A percentile compares a stretch with the other conserved stretches of the same genome.
Conservation (phyloP, 805 yeast genomes). For the Brettanomyces custersianus region DNA sequence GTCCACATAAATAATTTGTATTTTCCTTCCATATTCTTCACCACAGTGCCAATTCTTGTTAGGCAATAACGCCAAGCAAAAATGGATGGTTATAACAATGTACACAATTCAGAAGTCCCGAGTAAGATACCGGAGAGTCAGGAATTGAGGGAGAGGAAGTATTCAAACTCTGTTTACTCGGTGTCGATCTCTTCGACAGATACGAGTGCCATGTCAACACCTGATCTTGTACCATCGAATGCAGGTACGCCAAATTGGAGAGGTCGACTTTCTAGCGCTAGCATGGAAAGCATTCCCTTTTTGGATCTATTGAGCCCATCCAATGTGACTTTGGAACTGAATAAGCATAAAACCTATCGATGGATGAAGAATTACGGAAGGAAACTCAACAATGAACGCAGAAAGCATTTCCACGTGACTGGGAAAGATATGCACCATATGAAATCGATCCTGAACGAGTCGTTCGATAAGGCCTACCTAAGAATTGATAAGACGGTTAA, state of each 20-base stretch:
- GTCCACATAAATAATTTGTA: no score
- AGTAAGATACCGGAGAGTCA: background rate
- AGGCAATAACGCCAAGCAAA: no score
- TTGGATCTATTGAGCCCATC: conserved; percentile 25
- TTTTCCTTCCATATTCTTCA: no score
- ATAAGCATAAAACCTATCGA: conserved; percentile 18
- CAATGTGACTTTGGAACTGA: conserved; percentile 11
- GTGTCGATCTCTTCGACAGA: conserved; percentile 1
- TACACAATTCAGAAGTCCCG: background rate
- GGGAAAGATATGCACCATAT: conserved; percentile 20
- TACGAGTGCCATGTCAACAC: background rate
- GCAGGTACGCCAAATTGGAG: conserved; percentile 1
- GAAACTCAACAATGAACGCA: conserved; percentile 17
- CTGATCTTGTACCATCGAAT: background rate
- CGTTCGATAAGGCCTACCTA: conserved; percentile 30
- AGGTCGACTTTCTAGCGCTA: conserved; percentile 9
- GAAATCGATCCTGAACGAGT: conserved; percentile 14
- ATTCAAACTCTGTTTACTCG: background rate
- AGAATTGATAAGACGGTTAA: conserved; percentile 28
- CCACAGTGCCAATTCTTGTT: no score
- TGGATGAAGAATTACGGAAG: conserved; percentile 19
- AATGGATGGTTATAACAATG: no score
- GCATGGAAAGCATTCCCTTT: conserved; percentile 20
- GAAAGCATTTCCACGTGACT: conserved; percentile 14
- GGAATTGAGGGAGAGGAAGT: background rate